Base-by-base conservation (phyloP, 805 yeast species). In the Cyberlindnera japonica region DNA sequence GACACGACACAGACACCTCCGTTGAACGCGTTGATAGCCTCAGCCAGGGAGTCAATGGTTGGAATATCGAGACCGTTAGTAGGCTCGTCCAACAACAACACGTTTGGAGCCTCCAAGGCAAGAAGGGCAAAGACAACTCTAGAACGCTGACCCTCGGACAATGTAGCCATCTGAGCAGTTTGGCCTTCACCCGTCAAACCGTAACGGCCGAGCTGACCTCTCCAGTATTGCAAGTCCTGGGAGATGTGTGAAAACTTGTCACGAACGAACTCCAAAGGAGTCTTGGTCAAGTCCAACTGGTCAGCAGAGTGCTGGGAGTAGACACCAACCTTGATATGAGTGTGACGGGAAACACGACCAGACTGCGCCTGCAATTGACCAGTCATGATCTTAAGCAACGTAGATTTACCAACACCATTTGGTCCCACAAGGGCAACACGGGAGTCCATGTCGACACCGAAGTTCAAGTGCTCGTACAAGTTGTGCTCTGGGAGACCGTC, bases 401-500 rank as follows among this genome's bases (percentile, higher is more conserved):
- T 91, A 38, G 97, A 90, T 69, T 91, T 91, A 72, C 99, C 99
- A 56, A 91, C 91, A 86, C 99, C 99, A 67, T 91, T 91, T 62
- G 98, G 98, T 31, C 99, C 99, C 47, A 91, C 98, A 37, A 91
- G 75, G 31, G 99, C 98, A 61, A 91, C 81, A 73, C 99, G 84
- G 29, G 97, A 90, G 70, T 93, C 99, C 98, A 93, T 93, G 74
- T 93, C 99, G 45, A 93, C 90, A 83, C 99, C 99, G 55, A 93
- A 93, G 63, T 89, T 91, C 63, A 93, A 77, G 64, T 86, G 68
- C 62, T 85, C 88, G 70, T 93, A 93, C 59, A 93, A 74, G 68
- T 89, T 83, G 68, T 93, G 81, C 68, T 87, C 96, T 35, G 74
- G 66, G 22, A 77, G 77, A 55, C 84, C 91, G 55, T 86, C 85